Base-by-base conservation (phyloP, 2,329 filamentous ascomycete genomes). In the Blumeria hordei region DNA sequence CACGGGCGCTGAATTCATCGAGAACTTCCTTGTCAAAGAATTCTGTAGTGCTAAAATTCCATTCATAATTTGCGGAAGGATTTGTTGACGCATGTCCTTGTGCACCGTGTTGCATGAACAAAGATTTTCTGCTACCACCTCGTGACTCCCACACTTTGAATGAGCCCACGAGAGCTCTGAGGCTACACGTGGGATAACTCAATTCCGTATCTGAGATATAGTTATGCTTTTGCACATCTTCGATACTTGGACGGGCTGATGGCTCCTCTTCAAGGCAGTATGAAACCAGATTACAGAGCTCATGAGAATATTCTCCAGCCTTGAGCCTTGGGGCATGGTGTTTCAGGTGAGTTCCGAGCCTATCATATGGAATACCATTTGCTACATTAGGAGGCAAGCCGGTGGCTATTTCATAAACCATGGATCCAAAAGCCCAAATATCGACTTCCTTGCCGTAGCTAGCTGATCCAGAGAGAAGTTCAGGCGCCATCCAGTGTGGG, bases 401-500 rank as follows among this genome's bases (percentile, higher is more conserved):
- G 3, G 82, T 86, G 0, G 85, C 84, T 66, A 90, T 85, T 66
- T 92, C 85, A 62, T 78, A 87, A 1, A 87, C 73, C 66, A 88
- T 83, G 58, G 84, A 83, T 1, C 85, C 86, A 64, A 86, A 88
- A 1, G 85, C 84, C 85, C 86, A 92, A 53, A 88, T 87, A 61
- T 92, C 85, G 45, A 83, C 78, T 62, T 83, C 80, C 12, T 78
- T 81, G 57, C 81, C 81, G 64, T 84, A 84, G 5, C 78, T 77
- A 9, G 75, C 72, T 3, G 75, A 71, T 39, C 75, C 72, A 56
- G 81, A 77, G 60, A 84, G 81, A 11, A 90, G 72, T 62, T 92
- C 86, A 0, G 83, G 84, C 0, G 86, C 83, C 85, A 92, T 88
- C 83, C 85, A 92, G 66, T 88, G 80, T 3, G 82, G 81, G 0